Percentiles rank a stretch among this genome's conserved stretches.
phyloP scores from a whole-genome alignment of 192 early-diverging fungal genomes.

The Allomyces javanicus region DNA sequence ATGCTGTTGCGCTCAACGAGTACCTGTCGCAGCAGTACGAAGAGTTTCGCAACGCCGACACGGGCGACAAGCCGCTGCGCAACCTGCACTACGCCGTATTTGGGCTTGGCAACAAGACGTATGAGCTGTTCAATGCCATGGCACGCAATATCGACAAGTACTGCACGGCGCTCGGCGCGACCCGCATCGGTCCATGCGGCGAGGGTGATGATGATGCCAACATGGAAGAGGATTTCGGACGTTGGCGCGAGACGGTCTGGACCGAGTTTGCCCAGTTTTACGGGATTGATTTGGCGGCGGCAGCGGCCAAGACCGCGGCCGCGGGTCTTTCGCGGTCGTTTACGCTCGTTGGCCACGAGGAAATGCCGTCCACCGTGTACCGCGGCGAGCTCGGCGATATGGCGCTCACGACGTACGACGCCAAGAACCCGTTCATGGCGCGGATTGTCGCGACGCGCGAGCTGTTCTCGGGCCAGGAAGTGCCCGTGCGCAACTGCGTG shows the following conservation, averaged over 20 bases:
- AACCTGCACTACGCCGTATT: constrained; percentile 49
- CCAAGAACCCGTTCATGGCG: constrained; percentile 69
- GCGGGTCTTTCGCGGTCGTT: constrained; percentile 16
- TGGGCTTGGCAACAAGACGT: constrained; percentile 77
- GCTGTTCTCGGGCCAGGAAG: constrained; percentile 32
- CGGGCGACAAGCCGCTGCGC: constrained; percentile 20
- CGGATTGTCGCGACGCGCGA: constrained; percentile 40
- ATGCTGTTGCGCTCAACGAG: constrained; percentile 85
- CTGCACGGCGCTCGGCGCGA: constrained; percentile 54
- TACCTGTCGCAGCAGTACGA: constrained; percentile 51
- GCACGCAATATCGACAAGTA: constrained; percentile 44
- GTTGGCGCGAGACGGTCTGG: constrained; percentile 81
- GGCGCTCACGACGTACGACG: constrained; percentile 43
- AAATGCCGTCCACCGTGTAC: constrained; percentile 14
- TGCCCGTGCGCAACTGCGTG: constrained; percentile 50
- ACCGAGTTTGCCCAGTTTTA: constrained; percentile 52
- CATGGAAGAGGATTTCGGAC: constrained; percentile 87
- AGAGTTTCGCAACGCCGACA: constrained; percentile 22
- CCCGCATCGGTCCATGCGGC: constrained; percentile 52
- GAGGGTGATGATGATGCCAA: constrained; percentile 95
- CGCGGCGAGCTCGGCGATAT: constrained; percentile 25
- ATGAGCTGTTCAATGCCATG: constrained; percentile 79
- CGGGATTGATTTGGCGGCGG: constrained; percentile 31
- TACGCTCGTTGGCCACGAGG: constrained; percentile 34
- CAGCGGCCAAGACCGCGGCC: constrained; percentile 16